These are phyloP conservation scores for Ophiocytium majus DNA, from an alignment of 352 stramenopile species.

Conservation along the genomic window DNA sequence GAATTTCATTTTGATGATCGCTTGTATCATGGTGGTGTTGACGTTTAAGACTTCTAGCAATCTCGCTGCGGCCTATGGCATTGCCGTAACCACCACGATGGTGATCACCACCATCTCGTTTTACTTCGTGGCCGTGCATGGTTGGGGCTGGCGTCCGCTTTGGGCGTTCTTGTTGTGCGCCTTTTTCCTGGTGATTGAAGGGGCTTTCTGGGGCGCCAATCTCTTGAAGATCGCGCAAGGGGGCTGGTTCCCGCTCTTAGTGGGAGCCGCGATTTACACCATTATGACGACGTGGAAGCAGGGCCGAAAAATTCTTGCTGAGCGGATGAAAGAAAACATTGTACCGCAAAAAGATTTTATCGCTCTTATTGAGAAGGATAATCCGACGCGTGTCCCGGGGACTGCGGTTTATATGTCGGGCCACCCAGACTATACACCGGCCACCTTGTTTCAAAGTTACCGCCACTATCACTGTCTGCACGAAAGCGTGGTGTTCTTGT, in stretches of 20 bases:
- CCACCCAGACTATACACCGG: not conserved
- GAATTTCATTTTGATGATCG: constrained; percentile 3
- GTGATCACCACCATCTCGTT: not conserved
- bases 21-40: not conserved
- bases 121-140: constrained; percentile 1
- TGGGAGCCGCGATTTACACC: not conserved
- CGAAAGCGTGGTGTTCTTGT: not conserved
- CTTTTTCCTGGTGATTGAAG: not conserved
- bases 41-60: constrained; percentile 10
- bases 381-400: not conserved
- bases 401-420: constrained; percentile 3
- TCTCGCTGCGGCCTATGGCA: constrained; percentile 1
- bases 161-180: not conserved
- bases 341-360: not conserved
- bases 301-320: not conserved
- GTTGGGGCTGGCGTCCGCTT: not conserved
- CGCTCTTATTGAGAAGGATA: too few species aligned
- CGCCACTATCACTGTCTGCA: not conserved
- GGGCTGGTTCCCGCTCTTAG: constrained; percentile 8
- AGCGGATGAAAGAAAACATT: not conserved
- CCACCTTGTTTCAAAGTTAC: not conserved
- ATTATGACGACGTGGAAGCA: not conserved
- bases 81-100: constrained; percentile 6
- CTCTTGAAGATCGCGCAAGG: not conserved
- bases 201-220: not conserved